Conservation (phyloP, 2,329 filamentous ascomycete species). For the Aspergillus oerlinghausenensis region DNA sequence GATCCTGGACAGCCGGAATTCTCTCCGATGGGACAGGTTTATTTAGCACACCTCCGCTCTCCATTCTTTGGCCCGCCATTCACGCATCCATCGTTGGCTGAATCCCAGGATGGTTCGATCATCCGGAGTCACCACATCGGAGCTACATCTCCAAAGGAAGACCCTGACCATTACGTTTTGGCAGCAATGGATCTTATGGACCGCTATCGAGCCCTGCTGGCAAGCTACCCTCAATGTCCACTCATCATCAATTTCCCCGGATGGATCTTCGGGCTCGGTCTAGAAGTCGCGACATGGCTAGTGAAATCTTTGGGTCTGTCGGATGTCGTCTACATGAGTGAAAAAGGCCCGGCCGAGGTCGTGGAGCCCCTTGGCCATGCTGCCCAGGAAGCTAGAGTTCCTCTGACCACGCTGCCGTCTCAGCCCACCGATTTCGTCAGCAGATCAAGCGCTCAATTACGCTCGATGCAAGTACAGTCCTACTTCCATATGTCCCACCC, state of each 20-base stretch:
- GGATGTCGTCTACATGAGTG: conserved; percentile 51
- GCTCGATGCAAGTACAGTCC: conserved; percentile 57
- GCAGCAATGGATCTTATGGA: conserved; percentile 51
- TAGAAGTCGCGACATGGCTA: conserved; percentile 46
- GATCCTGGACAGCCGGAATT: conserved; percentile 59
- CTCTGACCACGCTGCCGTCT: conserved; percentile 45
- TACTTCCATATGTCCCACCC: conserved; percentile 52
- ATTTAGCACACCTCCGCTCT: conserved; percentile 48
- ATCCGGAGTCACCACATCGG: conserved; percentile 53
- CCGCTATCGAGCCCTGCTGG: conserved; percentile 41
- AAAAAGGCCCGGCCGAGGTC: conserved; percentile 43
- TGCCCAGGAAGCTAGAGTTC: conserved; percentile 31
- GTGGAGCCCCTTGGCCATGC: conserved; percentile 39
- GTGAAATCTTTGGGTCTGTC: conserved; percentile 45
- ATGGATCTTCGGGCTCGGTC: conserved; percentile 51
- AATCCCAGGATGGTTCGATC: conserved; percentile 32
- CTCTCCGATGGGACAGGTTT: conserved; percentile 55
- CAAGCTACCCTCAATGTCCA: conserved; percentile 41
- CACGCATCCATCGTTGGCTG: conserved; percentile 44
- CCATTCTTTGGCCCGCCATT: conserved; percentile 55
- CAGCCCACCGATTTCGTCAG: conserved; percentile 41
- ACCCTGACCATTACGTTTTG: conserved; percentile 52
- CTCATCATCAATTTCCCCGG: conserved; percentile 56
- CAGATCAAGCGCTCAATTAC: conserved; percentile 48
- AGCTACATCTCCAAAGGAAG: conserved; percentile 50